These are phyloP conservation scores for Gossypium thurberi DNA, from an alignment of 345 rosid genomes.

Conservation along the genomic window DNA sequence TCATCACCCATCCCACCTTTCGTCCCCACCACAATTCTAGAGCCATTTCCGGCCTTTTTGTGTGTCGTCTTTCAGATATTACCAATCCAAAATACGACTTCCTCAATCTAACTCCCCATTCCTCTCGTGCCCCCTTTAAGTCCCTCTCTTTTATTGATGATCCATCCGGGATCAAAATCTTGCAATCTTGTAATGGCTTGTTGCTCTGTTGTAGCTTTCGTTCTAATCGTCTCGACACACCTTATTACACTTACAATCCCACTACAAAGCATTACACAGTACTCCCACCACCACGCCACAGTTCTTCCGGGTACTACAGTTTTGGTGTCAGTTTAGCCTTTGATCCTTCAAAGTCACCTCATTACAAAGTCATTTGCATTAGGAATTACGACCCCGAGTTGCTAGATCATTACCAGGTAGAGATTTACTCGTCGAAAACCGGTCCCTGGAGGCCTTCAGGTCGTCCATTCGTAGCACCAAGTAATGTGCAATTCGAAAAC, in stretches of 20 bases:
- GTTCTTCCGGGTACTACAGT: not conserved
- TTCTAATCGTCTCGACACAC: not conserved
- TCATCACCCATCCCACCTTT: slow-evolving; percentile 24
- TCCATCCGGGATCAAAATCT: slow-evolving; percentile 17
- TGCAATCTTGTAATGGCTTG: slow-evolving; percentile 45
- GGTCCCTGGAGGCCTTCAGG: slow-evolving; percentile 28
- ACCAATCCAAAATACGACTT: slow-evolving; percentile 5
- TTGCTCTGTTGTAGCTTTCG: slow-evolving; percentile 28
- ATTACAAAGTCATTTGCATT: slow-evolving; percentile 36
- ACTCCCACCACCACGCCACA: slow-evolving; percentile 17
- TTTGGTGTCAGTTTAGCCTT: slow-evolving; percentile 28
- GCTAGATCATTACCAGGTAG: slow-evolving; percentile 12
- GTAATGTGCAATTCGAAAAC: not conserved
- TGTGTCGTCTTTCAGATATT: not conserved
- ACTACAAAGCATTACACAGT: slow-evolving; percentile 26
- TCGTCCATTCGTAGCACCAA: not conserved
- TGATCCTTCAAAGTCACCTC: slow-evolving; percentile 34
- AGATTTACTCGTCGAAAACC: slow-evolving; percentile 25
- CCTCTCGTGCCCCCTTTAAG: slow-evolving; percentile 15
- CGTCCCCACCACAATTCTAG: not conserved
- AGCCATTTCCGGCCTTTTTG: slow-evolving; percentile 13
- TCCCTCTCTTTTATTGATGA: slow-evolving; percentile 20
- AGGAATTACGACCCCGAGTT: not conserved
- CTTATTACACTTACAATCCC: slow-evolving; percentile 34
- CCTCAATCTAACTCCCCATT: slow-evolving; percentile 12